Evolutionary conservation across 2,329 filamentous ascomycete species (phyloP).

Genomic region (Fusarium udum): DNA sequence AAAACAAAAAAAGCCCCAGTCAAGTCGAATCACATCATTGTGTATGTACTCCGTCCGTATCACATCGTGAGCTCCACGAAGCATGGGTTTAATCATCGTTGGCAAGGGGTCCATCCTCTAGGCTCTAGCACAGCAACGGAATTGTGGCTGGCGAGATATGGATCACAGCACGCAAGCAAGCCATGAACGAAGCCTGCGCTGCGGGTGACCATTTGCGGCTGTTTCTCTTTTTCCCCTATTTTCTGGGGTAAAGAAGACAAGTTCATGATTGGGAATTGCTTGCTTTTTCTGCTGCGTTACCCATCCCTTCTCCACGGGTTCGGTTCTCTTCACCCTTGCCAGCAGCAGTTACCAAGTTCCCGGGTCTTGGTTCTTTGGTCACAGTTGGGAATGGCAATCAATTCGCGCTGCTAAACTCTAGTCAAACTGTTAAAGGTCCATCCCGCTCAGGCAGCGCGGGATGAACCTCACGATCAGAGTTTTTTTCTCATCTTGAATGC

Average conservation of each 20-base stretch:
- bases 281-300: slow-evolving; percentile 28
- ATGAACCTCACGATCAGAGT: slow-evolving; percentile 5
- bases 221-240: slow-evolving; percentile 14
- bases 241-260: slow-evolving; percentile 36
- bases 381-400: slow-evolving; percentile 2
- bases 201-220: slow-evolving; percentile 16
- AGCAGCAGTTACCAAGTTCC: slow-evolving; percentile 26
- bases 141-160: slow-evolving; percentile 40
- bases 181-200: slow-evolving; percentile 22
- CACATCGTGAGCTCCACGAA: slow-evolving; percentile 15
- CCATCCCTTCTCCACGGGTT: slow-evolving; percentile 13
- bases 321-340: slow-evolving; percentile 21
- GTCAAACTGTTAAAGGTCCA: background rate
- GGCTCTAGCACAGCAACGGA: slow-evolving; percentile 24
- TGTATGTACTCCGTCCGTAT: background rate
- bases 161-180: slow-evolving; percentile 21
- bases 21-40: slow-evolving; percentile 21
- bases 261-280: slow-evolving; percentile 13
- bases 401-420: background rate
- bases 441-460: background rate
- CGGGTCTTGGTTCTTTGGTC: slow-evolving; percentile 18
- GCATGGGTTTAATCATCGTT: slow-evolving; percentile 24
- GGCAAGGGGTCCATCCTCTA: slow-evolving; percentile 19
- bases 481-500: background rate
- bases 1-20: slow-evolving; percentile 24